Evolutionary conservation across 2,329 filamentous ascomycete species (phyloP), one percentile per base, ranked within the genome.

Genomic region (Aspergillus pseudoviridinutans): DNA sequence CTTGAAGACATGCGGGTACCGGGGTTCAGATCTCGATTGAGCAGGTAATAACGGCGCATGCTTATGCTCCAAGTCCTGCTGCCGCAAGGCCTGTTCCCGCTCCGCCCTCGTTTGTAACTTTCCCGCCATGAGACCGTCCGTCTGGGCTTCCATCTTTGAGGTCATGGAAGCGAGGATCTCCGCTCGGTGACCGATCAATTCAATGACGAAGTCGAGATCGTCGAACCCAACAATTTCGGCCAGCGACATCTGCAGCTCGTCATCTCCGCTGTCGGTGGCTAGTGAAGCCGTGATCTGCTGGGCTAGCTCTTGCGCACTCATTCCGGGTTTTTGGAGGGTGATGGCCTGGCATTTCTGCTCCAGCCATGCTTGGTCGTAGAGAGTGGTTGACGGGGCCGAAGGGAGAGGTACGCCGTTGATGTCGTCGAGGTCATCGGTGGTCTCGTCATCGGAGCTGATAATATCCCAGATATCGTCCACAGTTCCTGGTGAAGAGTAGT

Each of bases 1-100:
- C 65, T 88, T 91, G 77, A 97, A 99, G 0, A 99, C 91, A 71
- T 99, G 94, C 1, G 95, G 95, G 71, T 99, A 99, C 49, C 89
- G 82, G 3, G 87, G 84, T 54, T 88, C 89, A 58, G 86, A 79
- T 50, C 86, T 86, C 54, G 87, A 81, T 59, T 90, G 83, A n/a
- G 85, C 87, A 0, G 90, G 83, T 2, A 87, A 85, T 25, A 99
- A 77, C 2, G 83, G 68, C 9, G 89, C 83, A 68, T 84, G 85
- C 74, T 99, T 99, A 74, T 99, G 94, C 68, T 91, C 84, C 57
- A 84, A 83, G 67, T 99, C 92, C 66, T 87, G 86, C 49, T 84
- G 84, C 7, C 87, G 86, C 28, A 99, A 80, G 3, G 86, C 86
- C 60, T 90, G 89, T 61, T 96, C 89, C 61, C 93, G 83, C 73